Evolutionary conservation across 345 rosid genomes (phyloP), one percentile per base, ranked within the genome.

Genomic region (Hibiscus trionum): DNA sequence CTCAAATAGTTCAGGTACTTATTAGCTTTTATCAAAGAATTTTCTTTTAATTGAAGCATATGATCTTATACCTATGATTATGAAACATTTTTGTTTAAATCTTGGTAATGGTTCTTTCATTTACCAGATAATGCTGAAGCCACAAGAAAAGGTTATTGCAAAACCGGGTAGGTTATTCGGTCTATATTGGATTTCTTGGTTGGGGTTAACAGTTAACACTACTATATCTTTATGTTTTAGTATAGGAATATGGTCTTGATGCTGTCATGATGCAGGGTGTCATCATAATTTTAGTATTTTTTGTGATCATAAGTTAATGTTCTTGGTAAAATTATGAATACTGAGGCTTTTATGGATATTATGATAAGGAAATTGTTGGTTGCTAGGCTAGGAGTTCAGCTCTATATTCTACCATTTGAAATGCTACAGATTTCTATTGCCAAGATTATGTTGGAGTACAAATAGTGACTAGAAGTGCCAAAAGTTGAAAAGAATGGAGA

Each of bases 1-100:
- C 98, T 33, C 99, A 96, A 71, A 86, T 96, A 61, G 87, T 91
- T 80, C 99, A 93, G 99, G 99, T 95, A 74, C 9, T 73, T 77
- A 6, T 37, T 61, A 15, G 44, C 4, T 16, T 50, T 16, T 68
- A 15, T 29, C 26, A 16, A 31, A 6, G 3, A 1, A 0, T 49
- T 26, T 26, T 26, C 15, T 10, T 12, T 58, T 4, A 3, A 11
- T 17, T 67, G 35, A 31, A 70, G n/a, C 68, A 10, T 12, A 11
- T 63, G 35, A 19, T 63, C 49, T 27, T 29, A 0, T 69, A 26
- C 49, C 24, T 31, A 31, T 66, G 11, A 19, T 60, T 69, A 26
- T 68, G 59, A 50, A 49, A 15, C 14, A 1, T 16, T 47, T 67
- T 27, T 12, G 0, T 27, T 68, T 8, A 1, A 49, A 68, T 29